Base-by-base conservation (phyloP, 805 yeast species). In the Metschnikowia lunata region DNA sequence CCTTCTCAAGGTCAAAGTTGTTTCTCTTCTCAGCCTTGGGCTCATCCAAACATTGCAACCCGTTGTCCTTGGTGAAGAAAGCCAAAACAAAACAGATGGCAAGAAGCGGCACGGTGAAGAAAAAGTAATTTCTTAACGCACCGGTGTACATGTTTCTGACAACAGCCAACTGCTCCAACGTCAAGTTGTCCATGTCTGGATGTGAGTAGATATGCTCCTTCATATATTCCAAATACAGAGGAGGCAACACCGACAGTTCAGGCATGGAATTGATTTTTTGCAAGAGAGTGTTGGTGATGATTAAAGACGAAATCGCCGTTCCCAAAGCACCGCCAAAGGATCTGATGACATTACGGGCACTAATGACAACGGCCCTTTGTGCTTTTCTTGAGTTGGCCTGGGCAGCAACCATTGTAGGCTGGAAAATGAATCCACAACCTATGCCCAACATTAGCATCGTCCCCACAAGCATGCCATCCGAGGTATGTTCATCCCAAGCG, bases 301-400 rank as follows among this genome's bases (percentile, higher is more conserved):
- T 66, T 12, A 68, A 59, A 1, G 75, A 66, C 23, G 66, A 57
- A 8, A 75, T 59, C 0, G 84, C 82, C 31, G 79, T 63, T 0
- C 85, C 85, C 26, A 78, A 62, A 1, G 84, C 72, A n/a, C 83
- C 83, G 12, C 85, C 86, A 45, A 81, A 71, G 3, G 81, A 74
- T 43, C 85, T 63, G 37, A 76, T 52, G 23, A 78, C 78, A 51
- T 79, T 79, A 56, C 85, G 66, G 1, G 81, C 67, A 3, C 82
- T 69, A 8, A 79, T 78, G 11, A 78, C 78, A 10, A 80, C 80
- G 0, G 85, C 81, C 37, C 86, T 59, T 48, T 80, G 84, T 4
- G 72, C 64, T 40, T 72, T 69, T 32, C 50, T 60, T 12, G 79
- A 64, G 47, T 77, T 79, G 1, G 82, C 80, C 54, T 72, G 83